Evolutionary conservation across 106 monocot genomes (phyloP), one percentile per base, ranked within the genome.

Genomic region (Dioscorea alata): DNA sequence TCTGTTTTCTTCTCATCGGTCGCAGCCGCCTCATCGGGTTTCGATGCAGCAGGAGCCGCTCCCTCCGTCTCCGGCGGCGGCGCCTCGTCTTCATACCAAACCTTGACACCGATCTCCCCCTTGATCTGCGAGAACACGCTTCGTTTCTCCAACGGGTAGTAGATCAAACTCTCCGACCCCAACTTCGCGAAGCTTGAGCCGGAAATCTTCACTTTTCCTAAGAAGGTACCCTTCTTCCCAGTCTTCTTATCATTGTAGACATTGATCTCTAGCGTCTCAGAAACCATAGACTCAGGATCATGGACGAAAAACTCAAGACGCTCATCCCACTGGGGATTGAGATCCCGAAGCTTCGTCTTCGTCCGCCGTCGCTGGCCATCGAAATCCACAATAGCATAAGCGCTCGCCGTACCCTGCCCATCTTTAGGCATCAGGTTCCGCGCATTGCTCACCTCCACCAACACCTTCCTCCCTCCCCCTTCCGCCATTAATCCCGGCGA

Each of bases 81-180:
- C 4, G 24, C 49, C 31, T 65, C 90, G 63, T 94, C 94, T 5
- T 58, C 76, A 65, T 76, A 94, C 56, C 61, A 88, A 17, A 94
- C 57, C 81, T 81, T 88, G 25, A 94, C 60, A 12, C 85, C 94
- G 51, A 94, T 88, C 85, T 94, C 94, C 8, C 94, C 94, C 59
- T 90, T 90, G 24, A 94, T 72, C 81, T 94, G 94, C 0, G 94
- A 94, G 69, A 94, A 94, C 12, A 94, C 90, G 71, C 94, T 90
- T 74, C 94, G 66, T 74, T 94, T 94, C 88, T 94, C 94, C 63
- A 94, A 72, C n/a, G 94, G 90, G 49, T 83, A 94, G 67, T 90
- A 88, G 33, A 94, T 71, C 72, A 94, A 50, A 4, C 67, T 57
- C 71, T 90, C 87, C 0, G 77, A 53, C 15, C 85, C 94, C 4